phyloP scores from a whole-genome alignment of 768 basidiomycete species.

The Kwoniella dendrophila region DNA sequence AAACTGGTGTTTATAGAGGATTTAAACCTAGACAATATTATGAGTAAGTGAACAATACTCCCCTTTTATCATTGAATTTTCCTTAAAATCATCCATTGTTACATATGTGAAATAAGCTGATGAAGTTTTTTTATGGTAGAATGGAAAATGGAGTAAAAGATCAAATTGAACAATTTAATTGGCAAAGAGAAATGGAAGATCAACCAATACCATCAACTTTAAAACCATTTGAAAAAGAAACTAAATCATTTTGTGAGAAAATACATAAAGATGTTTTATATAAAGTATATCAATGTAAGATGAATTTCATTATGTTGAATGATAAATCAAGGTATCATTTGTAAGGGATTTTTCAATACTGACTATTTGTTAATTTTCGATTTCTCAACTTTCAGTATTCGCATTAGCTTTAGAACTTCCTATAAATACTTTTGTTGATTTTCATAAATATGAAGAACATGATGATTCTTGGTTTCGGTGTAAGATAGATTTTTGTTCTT shows the following conservation, averaged over 20 bases:
- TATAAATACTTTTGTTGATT: conserved; percentile 22
- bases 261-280: conserved; percentile 22
- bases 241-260: conserved; percentile 17
- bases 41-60: no score
- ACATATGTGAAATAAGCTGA: no score
- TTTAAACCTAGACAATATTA: conserved; percentile 32
- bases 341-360: no score
- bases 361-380: no score
- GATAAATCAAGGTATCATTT: background rate
- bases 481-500: background rate
- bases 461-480: conserved; percentile 27
- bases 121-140: conserved; percentile 1
- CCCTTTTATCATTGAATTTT: no score
- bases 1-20: conserved; percentile 13
- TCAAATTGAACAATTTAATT: conserved; percentile 30
- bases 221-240: conserved; percentile 17
- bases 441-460: conserved; percentile 20
- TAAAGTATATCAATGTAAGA: conserved; percentile 25
- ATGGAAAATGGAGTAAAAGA: conserved; percentile 29
- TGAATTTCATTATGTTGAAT: background rate
- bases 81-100: no score
- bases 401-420: conserved; percentile 19
- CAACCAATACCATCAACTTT: conserved; percentile 26
- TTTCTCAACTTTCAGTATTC: conserved; percentile 1
- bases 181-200: conserved; percentile 24